A percentile compares a stretch with the other conserved stretches of the same genome.
phyloP scores from a whole-genome alignment of 2,329 filamentous ascomycete species.

The Penicillium hordei region DNA sequence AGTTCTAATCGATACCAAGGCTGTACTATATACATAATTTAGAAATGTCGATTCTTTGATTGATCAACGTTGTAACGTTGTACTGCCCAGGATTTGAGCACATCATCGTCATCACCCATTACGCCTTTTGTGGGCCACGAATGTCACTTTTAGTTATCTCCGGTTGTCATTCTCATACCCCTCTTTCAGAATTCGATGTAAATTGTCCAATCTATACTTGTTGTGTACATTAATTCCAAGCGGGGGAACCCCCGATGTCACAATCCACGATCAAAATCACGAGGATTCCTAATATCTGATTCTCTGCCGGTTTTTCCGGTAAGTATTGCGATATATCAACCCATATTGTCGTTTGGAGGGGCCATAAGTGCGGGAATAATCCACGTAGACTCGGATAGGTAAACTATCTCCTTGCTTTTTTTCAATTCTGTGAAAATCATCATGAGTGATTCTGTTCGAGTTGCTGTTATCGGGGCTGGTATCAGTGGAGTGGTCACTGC shows the following conservation, averaged over 20 bases:
- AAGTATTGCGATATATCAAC: constrained; percentile 14
- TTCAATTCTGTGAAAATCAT: background rate
- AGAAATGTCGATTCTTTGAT: background rate
- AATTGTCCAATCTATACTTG: background rate
- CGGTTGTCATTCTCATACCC: background rate
- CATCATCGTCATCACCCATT: constrained; percentile 33
- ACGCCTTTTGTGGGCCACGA: constrained; percentile 24
- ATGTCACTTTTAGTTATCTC: background rate
- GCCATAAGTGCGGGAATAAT: background rate
- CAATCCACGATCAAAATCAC: constrained; percentile 27
- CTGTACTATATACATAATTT: background rate
- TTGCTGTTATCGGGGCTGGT: constrained; percentile 54
- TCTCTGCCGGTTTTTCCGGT: constrained; percentile 10
- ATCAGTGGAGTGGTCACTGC: constrained; percentile 52
- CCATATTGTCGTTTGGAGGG: background rate
- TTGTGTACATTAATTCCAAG: background rate
- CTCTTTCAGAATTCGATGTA: constrained; percentile 5
- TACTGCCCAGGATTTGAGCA: constrained; percentile 21
- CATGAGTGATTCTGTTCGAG: constrained; percentile 28
- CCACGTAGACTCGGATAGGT: background rate
- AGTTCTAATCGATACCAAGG: background rate
- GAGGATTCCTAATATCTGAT: constrained; percentile 8
- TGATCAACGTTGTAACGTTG: background rate
- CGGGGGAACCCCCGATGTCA: constrained; percentile 20
- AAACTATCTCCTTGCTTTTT: background rate